Base-by-base conservation (phyloP, 2,329 filamentous ascomycete genomes). In the Orbilia oligospora region DNA sequence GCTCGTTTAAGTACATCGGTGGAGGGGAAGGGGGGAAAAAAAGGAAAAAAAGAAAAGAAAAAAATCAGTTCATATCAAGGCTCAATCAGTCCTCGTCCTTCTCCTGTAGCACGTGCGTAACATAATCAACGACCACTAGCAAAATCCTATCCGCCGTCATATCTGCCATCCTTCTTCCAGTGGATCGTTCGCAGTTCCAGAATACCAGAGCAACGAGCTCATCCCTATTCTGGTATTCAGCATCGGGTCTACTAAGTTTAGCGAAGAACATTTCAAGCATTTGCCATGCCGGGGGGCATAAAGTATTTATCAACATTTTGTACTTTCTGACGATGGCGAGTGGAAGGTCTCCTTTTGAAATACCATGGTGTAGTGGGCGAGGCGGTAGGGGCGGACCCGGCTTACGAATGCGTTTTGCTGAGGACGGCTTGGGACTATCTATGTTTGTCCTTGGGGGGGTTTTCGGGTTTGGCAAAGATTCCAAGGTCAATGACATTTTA, bases 181-280 rank as follows among this genome's bases (percentile, higher is more conserved):
- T 44, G 5, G 8, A 0, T 5, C n/a, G 27, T 24, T 48, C 24
- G 22, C 55, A 30, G 3, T 55, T 36, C 44, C 27, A 58, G 41
- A 71, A 71, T 41, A 71, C 30, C 10, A 33, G 41, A 1, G 63
- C 67, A 6, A 78, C 53, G 2, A 55, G 49, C 16, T 71, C 67
- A 14, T 78, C 68, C 36, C 44, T 44, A 5, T 51, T 36, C 14
- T 68, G 51, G 3, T 41, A 41, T 36, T 33, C 9, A n/a, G n/a
- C 9, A 27, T 30, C 16, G 53, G 36, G 6, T 14, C 30, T 24
- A 5, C 16, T 10, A 8, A 30, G 16, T 9, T 46, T 22, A 2
- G 67, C 53, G 27, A 68, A 49, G 41, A 68, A 71, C 3, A 10
- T 12, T 1, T 63, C 53, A 0, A 78, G 61, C 27, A 70, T 20